phyloP scores from a whole-genome alignment of 2,329 filamentous ascomycete genomes.

The Penicillium thymicola region DNA sequence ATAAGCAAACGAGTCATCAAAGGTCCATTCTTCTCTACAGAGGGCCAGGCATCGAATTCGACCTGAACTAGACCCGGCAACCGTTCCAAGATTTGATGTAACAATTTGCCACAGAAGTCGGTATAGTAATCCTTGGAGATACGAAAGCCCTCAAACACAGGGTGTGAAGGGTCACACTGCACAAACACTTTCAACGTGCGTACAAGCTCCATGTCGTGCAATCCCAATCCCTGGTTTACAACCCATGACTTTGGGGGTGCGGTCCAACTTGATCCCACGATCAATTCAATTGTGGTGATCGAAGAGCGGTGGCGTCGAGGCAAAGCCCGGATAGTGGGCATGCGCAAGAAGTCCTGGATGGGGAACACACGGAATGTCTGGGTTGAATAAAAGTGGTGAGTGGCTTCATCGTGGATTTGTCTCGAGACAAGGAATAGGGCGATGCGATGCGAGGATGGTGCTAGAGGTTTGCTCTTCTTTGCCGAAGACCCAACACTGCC shows the following conservation, averaged over 20 bases:
- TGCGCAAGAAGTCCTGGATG: conserved; percentile 48
- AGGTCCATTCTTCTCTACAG: conserved; percentile 50
- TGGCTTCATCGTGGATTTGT: conserved; percentile 51
- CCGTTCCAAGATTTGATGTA: conserved; percentile 50
- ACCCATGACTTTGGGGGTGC: conserved; percentile 55
- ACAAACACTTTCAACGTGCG: conserved; percentile 55
- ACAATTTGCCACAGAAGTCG: conserved; percentile 51
- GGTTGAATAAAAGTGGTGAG: conserved; percentile 50
- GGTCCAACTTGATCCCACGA: conserved; percentile 59
- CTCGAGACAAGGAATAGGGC: conserved; percentile 41
- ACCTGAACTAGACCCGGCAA: conserved; percentile 50
- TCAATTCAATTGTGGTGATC: conserved; percentile 54
- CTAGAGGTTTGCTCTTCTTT: conserved; percentile 34
- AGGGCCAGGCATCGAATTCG: conserved; percentile 57
- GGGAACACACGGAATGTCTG: conserved; percentile 55
- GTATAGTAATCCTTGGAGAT: conserved; percentile 57
- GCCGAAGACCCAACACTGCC: conserved; percentile 38
- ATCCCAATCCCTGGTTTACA: conserved; percentile 48
- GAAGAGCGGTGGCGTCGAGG: conserved; percentile 50
- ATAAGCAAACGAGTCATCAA: conserved; percentile 49
- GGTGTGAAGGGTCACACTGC: conserved; percentile 54
- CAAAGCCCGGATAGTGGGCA: conserved; percentile 48
- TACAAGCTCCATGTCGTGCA: conserved; percentile 48
- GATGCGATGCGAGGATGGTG: conserved; percentile 36
- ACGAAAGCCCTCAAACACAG: conserved; percentile 57